Conservation (phyloP, 2,329 filamentous ascomycete species). For the Hypoxylon sp. region DNA sequence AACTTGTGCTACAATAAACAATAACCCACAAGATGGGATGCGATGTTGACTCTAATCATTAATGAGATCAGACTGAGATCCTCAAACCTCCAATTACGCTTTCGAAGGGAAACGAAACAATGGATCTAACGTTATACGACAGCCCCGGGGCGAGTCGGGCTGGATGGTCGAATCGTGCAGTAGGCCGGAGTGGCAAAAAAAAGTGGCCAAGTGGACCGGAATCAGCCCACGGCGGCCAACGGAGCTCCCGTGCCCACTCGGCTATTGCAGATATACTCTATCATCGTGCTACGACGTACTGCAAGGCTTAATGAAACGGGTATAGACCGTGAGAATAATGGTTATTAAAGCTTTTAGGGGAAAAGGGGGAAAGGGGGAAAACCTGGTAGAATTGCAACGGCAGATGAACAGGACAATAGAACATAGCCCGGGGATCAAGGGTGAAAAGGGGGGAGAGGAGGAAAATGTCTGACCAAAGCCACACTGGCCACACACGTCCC, state of each 20-base stretch:
- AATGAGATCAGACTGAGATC: too few relatives aligned
- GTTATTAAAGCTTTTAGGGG: too few relatives aligned
- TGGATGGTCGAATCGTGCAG: constrained; percentile 10
- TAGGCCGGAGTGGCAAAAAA: constrained; percentile 24
- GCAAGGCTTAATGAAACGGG: constrained; percentile 6
- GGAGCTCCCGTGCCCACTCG: constrained; percentile 14
- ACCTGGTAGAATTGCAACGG: too few relatives aligned
- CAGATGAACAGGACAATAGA: too few relatives aligned
- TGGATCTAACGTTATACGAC: too few relatives aligned
- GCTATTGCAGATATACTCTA: constrained; percentile 5
- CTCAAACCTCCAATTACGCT: neutral
- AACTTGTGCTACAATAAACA: constrained; percentile 1
- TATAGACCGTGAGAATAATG: too few relatives aligned
- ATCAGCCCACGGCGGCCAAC: constrained; percentile 24
- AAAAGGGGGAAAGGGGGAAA: too few relatives aligned
- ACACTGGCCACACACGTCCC: constrained; percentile 20
- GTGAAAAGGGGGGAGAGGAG: constrained; percentile 5
- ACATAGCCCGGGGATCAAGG: neutral
- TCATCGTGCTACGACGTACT: constrained; percentile 10
- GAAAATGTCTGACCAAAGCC: constrained; percentile 10
- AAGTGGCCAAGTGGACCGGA: constrained; percentile 24
- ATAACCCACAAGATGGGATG: neutral
- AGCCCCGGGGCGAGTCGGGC: constrained; percentile 1
- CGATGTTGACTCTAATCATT: too few relatives aligned
- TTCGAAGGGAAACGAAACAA: neutral